Base-by-base conservation (phyloP, 1,284 basidiomycete species). In the Trametes hirsuta region DNA sequence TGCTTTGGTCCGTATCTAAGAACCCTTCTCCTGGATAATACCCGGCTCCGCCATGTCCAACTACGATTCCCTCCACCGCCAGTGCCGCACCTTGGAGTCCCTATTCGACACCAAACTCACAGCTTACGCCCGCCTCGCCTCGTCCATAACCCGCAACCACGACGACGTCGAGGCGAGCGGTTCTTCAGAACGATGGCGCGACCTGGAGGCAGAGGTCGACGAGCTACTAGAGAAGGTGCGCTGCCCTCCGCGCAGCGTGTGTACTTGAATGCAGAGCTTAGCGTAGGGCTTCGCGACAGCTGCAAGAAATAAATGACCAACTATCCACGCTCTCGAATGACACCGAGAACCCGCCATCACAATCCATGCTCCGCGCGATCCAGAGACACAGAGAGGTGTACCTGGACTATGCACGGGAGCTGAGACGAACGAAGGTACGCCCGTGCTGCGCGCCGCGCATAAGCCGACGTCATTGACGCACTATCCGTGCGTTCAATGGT, bases 351-450 rank as follows among this genome's bases (percentile, higher is more conserved):
- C 84, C 90, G 0, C 86, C 95, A 18, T 92, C 92, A 0, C 84
- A 90, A 57, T 90, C 92, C 1, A 94, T 97, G 86, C 81, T 91
- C 54, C 90, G 97, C 65, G 88, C 94, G 14, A 89, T 97, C 35
- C 92, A 97, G 71, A 81, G 95, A 45, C 97, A 99, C 73, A 79
- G 90, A 47, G 96, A 98, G 66, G 87, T 98, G 35, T 87, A 94
- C 57, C 87, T 91, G 67, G 97, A 98, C 71, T 94, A 95, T 72
- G 81, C 84, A 45, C 82, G 93, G 46, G 97, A 99, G 72, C 84
- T 94, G 61, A 78, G 80, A 53, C 82, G 95, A 65, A 95, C 94
- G 50, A 92, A 94, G 82, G 95, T 91, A 57, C 45, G 69, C 54
- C 36, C 25, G 8, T 53, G 40, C 40, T 47, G 51, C 36, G 47